Evolutionary conservation across 306 rosid genomes (phyloP).

Genomic region (Vigna nakashimae): DNA sequence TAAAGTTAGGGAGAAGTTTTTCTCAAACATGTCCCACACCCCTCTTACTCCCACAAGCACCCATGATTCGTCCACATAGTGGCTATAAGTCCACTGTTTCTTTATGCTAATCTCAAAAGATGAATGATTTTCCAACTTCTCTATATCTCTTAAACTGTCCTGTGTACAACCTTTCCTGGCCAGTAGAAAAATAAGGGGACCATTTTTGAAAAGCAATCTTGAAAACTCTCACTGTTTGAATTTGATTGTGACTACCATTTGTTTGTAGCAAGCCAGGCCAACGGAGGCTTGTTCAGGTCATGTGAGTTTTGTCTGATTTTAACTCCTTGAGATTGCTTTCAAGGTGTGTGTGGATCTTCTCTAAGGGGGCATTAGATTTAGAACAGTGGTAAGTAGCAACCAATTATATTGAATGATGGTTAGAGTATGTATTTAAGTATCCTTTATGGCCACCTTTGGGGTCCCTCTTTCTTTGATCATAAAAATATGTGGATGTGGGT

Average conservation of each 20-base stretch:
- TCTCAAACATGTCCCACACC: constrained; percentile 50
- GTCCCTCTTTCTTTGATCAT: constrained; percentile 34
- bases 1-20: constrained; percentile 49
- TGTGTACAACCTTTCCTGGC: constrained; percentile 15
- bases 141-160: constrained; percentile 21
- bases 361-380: constrained; percentile 42
- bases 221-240: constrained; percentile 21
- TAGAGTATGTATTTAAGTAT: constrained; percentile 36
- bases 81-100: constrained; percentile 36
- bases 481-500: constrained; percentile 51
- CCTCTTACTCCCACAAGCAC: constrained; percentile 18
- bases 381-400: constrained; percentile 27
- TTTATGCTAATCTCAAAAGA: constrained; percentile 22
- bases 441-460: constrained; percentile 45
- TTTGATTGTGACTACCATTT: constrained; percentile 37
- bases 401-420: constrained; percentile 29
- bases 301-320: constrained; percentile 49
- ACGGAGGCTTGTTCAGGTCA: constrained; percentile 33
- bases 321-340: constrained; percentile 37
- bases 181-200: constrained; percentile 16
- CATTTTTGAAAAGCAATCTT: constrained; percentile 20
- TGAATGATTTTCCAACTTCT: constrained; percentile 34
- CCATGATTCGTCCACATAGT: constrained; percentile 16
- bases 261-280: constrained; percentile 31
- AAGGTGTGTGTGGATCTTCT: constrained; percentile 34